Percentiles rank a stretch among this genome's conserved stretches.
These are phyloP conservation scores for Debaryomyces hansenii DNA, from an alignment of 805 yeast genomes.

Conservation along the genomic window DNA sequence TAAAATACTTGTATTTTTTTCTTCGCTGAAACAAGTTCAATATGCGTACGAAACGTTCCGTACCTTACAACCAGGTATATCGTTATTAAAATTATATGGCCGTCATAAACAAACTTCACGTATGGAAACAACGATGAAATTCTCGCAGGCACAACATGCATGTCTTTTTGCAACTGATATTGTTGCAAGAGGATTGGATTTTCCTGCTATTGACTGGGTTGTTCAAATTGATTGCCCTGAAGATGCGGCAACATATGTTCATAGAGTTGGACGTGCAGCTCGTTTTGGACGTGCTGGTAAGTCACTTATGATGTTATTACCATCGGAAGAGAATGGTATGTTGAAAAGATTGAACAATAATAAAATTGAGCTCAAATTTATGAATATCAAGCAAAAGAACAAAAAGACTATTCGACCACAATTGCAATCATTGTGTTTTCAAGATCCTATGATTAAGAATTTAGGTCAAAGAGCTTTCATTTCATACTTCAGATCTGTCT, in stretches of 20 bases:
- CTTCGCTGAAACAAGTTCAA: slow-evolving; percentile 90
- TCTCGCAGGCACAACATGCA: slow-evolving; percentile 73
- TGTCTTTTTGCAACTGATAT: slow-evolving; percentile 89
- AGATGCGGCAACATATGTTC: slow-evolving; percentile 85
- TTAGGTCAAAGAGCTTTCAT: slow-evolving; percentile 95
- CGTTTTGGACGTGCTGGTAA: slow-evolving; percentile 83
- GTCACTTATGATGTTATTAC: slow-evolving; percentile 78
- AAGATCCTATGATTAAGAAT: slow-evolving; percentile 88
- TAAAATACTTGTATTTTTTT: slow-evolving; percentile 79
- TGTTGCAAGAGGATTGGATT: slow-evolving; percentile 89
- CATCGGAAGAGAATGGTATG: slow-evolving; percentile 79
- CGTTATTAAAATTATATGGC: slow-evolving; percentile 82
- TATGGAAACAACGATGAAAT: slow-evolving; percentile 76
- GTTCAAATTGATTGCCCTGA: slow-evolving; percentile 90
- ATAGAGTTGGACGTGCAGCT: slow-evolving; percentile 88
- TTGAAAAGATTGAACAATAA: slow-evolving; percentile 58
- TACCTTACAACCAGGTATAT: slow-evolving; percentile 88
- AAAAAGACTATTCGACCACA: slow-evolving; percentile 77
- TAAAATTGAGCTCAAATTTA: slow-evolving; percentile 67
- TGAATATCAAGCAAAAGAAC: slow-evolving; percentile 74
- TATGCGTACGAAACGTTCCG: slow-evolving; percentile 85
- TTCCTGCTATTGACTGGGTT: slow-evolving; percentile 96
- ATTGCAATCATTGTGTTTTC: slow-evolving; percentile 85
- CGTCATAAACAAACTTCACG: slow-evolving; percentile 89
- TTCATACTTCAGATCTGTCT: slow-evolving; percentile 82